Percentiles rank a stretch among this genome's conserved stretches.
Conservation (phyloP, 2,329 filamentous ascomycete genomes). For the Fusarium buxicola region DNA sequence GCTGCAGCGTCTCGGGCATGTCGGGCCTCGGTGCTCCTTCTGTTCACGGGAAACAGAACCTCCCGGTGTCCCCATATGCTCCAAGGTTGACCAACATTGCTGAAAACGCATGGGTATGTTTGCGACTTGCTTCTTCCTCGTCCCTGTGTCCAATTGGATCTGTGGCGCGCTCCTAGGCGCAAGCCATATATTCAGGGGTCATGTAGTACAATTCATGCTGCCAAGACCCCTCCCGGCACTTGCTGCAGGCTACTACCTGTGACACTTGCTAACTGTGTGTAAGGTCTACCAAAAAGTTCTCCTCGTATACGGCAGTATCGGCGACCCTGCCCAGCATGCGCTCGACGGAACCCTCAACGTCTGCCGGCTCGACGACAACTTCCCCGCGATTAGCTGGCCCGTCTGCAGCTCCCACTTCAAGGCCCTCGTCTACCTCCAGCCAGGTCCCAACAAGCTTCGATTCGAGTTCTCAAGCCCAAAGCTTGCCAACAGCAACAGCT, state of each 20-base stretch:
- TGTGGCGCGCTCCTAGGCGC: constrained; percentile 20
- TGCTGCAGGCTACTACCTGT: constrained; percentile 3
- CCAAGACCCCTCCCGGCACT: constrained; percentile 14
- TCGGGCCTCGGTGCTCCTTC: constrained; percentile 68
- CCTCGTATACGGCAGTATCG: constrained; percentile 83
- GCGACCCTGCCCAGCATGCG: constrained; percentile 73
- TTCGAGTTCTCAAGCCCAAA: constrained; percentile 91
- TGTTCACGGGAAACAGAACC: constrained; percentile 64
- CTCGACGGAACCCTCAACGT: constrained; percentile 85
- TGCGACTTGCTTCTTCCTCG: constrained; percentile 30
- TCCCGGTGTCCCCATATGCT: constrained; percentile 80
- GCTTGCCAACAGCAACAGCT: constrained; percentile 74
- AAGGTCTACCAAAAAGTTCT: constrained; percentile 94
- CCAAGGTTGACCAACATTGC: constrained; percentile 82
- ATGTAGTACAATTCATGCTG: constrained; percentile 16
- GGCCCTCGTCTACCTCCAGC: constrained; percentile 87
- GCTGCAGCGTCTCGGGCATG: constrained; percentile 74
- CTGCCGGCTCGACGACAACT: constrained; percentile 84
- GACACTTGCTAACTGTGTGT: constrained; percentile 41
- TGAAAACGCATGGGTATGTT: constrained; percentile 85
- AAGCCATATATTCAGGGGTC: constrained; percentile 28
- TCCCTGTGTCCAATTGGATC: constrained; percentile 21
- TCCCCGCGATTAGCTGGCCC: constrained; percentile 87
- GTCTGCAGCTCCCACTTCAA: constrained; percentile 93
- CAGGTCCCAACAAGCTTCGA: constrained; percentile 87